phyloP scores from a whole-genome alignment of 2,329 filamentous ascomycete species.

The Curvularia sp. region DNA sequence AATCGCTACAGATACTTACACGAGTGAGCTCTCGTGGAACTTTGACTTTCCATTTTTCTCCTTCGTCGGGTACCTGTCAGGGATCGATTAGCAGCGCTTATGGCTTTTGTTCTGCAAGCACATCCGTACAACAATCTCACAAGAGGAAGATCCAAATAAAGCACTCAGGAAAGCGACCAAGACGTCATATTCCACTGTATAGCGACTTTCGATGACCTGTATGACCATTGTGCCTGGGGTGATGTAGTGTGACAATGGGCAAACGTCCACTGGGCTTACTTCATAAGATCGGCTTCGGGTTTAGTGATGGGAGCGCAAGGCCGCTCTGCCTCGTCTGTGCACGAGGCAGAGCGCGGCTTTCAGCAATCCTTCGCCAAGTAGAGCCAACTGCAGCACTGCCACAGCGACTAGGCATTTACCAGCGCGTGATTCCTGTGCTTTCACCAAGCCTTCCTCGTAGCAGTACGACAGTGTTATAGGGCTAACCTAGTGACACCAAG shows the following conservation, averaged over 20 bases:
- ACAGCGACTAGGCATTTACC: neutral
- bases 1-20: constrained; percentile 1
- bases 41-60: constrained; percentile 17
- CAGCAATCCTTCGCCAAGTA: neutral
- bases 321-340: neutral
- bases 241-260: neutral
- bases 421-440: neutral
- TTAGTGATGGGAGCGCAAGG: neutral
- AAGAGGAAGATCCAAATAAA: constrained; percentile 1
- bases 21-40: constrained; percentile 12
- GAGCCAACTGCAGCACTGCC: neutral
- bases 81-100: neutral
- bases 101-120: neutral
- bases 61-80: constrained; percentile 8
- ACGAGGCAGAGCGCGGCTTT: neutral
- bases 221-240: constrained; percentile 3
- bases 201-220: constrained; percentile 14
- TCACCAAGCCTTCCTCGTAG: neutral
- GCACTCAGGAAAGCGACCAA: constrained; percentile 6
- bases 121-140: constrained; percentile 12
- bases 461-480: neutral
- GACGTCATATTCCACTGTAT: constrained; percentile 11
- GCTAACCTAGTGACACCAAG: neutral
- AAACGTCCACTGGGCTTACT: neutral
- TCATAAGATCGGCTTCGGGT: neutral